Conservation (phyloP, 2,329 filamentous ascomycete genomes). For the Beauveria scarabaeidicola region DNA sequence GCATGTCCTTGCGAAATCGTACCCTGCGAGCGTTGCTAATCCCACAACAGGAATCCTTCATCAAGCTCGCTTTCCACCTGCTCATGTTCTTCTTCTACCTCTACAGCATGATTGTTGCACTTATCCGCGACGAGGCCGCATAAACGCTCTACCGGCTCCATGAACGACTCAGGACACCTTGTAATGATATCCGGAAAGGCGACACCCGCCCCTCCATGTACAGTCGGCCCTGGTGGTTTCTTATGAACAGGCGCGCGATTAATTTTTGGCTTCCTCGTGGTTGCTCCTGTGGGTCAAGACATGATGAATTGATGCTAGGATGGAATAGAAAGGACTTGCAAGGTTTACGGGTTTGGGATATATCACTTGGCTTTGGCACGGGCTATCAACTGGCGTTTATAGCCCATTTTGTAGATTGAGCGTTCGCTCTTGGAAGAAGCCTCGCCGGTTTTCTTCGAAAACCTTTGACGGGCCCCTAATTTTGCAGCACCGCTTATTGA, state of each 20-base stretch:
- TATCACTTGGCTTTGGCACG: conserved; percentile 21
- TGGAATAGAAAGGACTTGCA: conserved; percentile 20
- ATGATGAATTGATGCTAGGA: conserved; percentile 9
- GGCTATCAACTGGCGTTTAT: conserved; percentile 19
- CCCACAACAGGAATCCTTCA: conserved; percentile 76
- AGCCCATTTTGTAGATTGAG: conserved; percentile 18
- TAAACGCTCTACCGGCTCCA: conserved; percentile 35
- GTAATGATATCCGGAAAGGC: conserved; percentile 11
- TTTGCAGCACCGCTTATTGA: conserved; percentile 3
- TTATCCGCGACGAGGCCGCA: conserved; percentile 90
- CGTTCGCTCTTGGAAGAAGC: conserved; percentile 6
- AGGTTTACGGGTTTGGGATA: conserved; percentile 18
- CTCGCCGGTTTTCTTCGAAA: not conserved
- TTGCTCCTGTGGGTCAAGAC: conserved; percentile 3
- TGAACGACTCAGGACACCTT: conserved; percentile 5
- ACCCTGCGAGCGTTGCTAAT: conserved; percentile 16
- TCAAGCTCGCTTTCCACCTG: conserved; percentile 97
- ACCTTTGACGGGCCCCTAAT: not conserved
- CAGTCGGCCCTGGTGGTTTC: conserved; percentile 2
- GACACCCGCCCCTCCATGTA: not conserved
- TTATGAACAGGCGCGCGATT: conserved; percentile 6
- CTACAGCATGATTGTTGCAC: conserved; percentile 95
- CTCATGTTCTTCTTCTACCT: conserved; percentile 99
- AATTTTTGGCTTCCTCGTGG: conserved; percentile 5
- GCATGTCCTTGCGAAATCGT: not conserved